Base-by-base conservation (phyloP, 2,329 filamentous ascomycete species). In the Phialophora expanda region DNA sequence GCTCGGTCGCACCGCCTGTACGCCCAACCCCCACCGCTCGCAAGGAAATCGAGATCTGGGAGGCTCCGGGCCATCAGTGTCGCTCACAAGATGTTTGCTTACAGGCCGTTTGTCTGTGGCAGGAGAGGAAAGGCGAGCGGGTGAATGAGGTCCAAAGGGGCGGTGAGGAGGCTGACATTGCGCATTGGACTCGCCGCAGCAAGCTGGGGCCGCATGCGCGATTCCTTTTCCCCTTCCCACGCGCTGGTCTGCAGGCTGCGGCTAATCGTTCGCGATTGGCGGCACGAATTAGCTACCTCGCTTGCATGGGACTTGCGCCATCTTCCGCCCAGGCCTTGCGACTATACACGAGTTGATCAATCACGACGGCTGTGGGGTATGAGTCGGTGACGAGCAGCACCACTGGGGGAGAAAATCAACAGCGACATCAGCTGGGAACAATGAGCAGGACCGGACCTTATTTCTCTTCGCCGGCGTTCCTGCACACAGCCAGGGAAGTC, bases 111-210 rank as follows among this genome's bases (percentile, higher is more conserved):
- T 46, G 32, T 38, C 30, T 62, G n/a, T 22, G 38, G 51, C 46
- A 56, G 20, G 30, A 61, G 28, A 53, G 44, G 32, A 26, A 26
- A 11, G 38, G 32, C 7, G 24, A 51, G 20, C 56, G n/a, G 6
- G 12, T 17, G 34, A 17, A n/a, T 64, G 62, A 67, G 65, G 62
- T 66, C 63, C 62, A 64, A 61, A 69, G 65, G 59, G 58, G 63
- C 67, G 67, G 67, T 69, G 67, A 69, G 57, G 58, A 65, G 62
- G 62, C 65, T 66, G 61, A 66, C 63, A 53, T 38, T 32, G 54
- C 41, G 24, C 22, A 58, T 46, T 20, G 34, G 55, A 50, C 34
- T 48, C 46, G 22, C 46, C 50, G 17, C 46, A 53, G 34, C 24
- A 11, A 28, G 34, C 22, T 48, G 24, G 38, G 57, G 41, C 44